phyloP scores from a whole-genome alignment of 2,329 filamentous ascomycete species.

The Sclerotinia sclerotiorum region DNA sequence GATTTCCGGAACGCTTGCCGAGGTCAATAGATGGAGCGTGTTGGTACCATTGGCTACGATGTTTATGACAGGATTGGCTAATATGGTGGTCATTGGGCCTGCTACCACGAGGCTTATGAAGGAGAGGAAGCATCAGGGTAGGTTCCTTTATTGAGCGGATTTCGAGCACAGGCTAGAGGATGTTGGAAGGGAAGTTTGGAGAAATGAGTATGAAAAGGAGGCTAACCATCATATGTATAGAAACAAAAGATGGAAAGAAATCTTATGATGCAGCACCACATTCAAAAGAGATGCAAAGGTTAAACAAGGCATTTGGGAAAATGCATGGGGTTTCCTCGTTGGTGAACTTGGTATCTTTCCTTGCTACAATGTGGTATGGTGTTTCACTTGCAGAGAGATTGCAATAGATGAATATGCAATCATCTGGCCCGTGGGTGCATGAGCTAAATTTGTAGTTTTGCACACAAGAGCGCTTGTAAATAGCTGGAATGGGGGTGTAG shows the following conservation, averaged over 20 bases:
- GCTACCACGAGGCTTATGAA: constrained; percentile 72
- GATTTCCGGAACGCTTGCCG: constrained; percentile 57
- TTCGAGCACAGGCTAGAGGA: neutral
- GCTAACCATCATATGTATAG: constrained; percentile 44
- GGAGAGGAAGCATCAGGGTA: constrained; percentile 76
- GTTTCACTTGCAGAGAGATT: constrained; percentile 55
- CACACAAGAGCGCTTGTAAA: neutral
- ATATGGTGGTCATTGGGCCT: constrained; percentile 71
- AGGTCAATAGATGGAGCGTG: constrained; percentile 61
- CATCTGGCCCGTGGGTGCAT: neutral
- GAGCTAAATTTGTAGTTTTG: neutral
- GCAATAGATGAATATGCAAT: constrained; percentile 24
- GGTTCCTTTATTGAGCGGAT: constrained; percentile 34
- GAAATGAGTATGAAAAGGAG: neutral
- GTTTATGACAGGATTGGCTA: constrained; percentile 68
- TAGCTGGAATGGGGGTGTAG: neutral
- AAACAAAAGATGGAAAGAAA: constrained; percentile 86
- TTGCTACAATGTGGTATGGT: constrained; percentile 75
- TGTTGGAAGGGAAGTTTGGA: neutral
- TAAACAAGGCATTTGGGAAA: constrained; percentile 77
- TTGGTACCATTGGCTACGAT: constrained; percentile 68
- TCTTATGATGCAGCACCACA: constrained; percentile 77
- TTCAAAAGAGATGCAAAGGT: constrained; percentile 75
- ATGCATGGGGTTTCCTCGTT: constrained; percentile 81
- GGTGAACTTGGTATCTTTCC: constrained; percentile 70